Percentiles rank a stretch among this genome's conserved stretches.
Evolutionary conservation across 2,329 filamentous ascomycete species (phyloP).

Genomic region (Trematosphaeria pertusa): DNA sequence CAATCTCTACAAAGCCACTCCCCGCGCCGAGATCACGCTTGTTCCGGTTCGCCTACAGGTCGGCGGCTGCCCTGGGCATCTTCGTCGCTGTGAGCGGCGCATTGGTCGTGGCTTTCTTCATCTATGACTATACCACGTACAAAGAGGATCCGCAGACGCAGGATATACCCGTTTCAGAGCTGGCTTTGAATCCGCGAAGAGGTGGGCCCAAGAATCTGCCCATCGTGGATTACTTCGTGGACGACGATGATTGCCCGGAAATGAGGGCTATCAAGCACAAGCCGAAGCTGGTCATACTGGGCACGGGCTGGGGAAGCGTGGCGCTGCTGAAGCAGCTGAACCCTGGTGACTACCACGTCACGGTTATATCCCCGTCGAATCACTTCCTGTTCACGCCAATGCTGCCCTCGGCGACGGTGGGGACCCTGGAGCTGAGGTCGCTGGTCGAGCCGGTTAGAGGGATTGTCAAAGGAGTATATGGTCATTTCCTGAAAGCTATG

Average conservation of each 20-base stretch:
- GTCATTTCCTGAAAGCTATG: slow-evolving; percentile 87
- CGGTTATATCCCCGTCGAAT: slow-evolving; percentile 90
- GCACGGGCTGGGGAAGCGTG: slow-evolving; percentile 94
- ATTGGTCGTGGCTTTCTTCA: slow-evolving; percentile 81
- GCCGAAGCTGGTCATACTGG: slow-evolving; percentile 88
- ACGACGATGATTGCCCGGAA: slow-evolving; percentile 81
- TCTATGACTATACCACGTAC: slow-evolving; percentile 94
- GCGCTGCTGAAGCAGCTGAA: slow-evolving; percentile 89
- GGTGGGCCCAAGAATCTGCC: slow-evolving; percentile 96
- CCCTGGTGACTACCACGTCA: slow-evolving; percentile 93
- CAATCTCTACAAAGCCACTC: slow-evolving; percentile 39
- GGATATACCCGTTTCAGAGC: slow-evolving; percentile 83
- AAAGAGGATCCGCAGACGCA: slow-evolving; percentile 69
- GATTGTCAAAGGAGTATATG: slow-evolving; percentile 77
- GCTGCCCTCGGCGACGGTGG: slow-evolving; percentile 95
- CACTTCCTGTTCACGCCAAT: slow-evolving; percentile 99
- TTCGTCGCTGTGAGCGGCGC: slow-evolving; percentile 74
- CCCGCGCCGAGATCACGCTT: slow-evolving; percentile 44
- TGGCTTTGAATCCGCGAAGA: slow-evolving; percentile 78
- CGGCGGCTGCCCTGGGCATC: slow-evolving; percentile 75
- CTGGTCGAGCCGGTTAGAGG: slow-evolving; percentile 91
- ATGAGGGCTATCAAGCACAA: slow-evolving; percentile 81
- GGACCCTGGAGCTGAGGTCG: slow-evolving; percentile 88
- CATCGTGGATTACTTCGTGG: slow-evolving; percentile 84
- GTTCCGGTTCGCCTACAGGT: slow-evolving; percentile 67